These are phyloP conservation scores for Eucalyptus cladocalyx DNA, from an alignment of 345 rosid species.

Conservation along the genomic window DNA sequence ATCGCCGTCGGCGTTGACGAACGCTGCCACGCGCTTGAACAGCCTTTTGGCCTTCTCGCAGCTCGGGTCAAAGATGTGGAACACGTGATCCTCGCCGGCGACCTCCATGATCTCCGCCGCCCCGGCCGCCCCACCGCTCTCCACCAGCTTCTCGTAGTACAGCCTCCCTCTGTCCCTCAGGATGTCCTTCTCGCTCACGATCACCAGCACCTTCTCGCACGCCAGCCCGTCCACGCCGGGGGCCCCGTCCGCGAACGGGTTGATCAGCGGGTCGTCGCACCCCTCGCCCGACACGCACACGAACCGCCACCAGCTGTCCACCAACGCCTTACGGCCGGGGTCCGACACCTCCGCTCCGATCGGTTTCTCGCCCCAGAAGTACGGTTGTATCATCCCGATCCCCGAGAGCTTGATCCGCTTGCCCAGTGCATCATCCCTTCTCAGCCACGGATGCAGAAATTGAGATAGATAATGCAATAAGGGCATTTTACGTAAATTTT, in stretches of 20 bases:
- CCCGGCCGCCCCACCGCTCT: conserved; percentile 26
- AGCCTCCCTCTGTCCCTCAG: conserved; percentile 44
- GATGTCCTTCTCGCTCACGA: conserved; percentile 61
- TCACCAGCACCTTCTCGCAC: conserved; percentile 30
- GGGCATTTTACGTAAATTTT: background rate
- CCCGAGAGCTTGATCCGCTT: conserved; percentile 25
- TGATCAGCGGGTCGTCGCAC: conserved; percentile 58
- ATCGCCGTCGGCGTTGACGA: conserved; percentile 6
- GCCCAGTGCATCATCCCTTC: background rate
- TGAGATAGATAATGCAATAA: background rate
- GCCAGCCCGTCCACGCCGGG: conserved; percentile 31
- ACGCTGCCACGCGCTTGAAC: conserved; percentile 28
- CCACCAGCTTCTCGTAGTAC: conserved; percentile 33
- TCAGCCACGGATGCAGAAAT: background rate
- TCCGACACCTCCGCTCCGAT: conserved; percentile 41
- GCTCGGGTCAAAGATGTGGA: conserved; percentile 42
- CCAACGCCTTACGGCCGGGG: conserved; percentile 30
- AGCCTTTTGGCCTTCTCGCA: conserved; percentile 32
- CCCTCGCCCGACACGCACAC: conserved; percentile 55
- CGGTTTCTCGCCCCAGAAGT: conserved; percentile 56
- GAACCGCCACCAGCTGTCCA: conserved; percentile 71
- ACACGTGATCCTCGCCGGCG: conserved; percentile 56
- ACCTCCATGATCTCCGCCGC: conserved; percentile 50
- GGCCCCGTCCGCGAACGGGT: conserved; percentile 51
- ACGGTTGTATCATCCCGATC: conserved; percentile 56